phyloP scores from a whole-genome alignment of 805 yeast species.

The Yarrowia keelungensis region DNA sequence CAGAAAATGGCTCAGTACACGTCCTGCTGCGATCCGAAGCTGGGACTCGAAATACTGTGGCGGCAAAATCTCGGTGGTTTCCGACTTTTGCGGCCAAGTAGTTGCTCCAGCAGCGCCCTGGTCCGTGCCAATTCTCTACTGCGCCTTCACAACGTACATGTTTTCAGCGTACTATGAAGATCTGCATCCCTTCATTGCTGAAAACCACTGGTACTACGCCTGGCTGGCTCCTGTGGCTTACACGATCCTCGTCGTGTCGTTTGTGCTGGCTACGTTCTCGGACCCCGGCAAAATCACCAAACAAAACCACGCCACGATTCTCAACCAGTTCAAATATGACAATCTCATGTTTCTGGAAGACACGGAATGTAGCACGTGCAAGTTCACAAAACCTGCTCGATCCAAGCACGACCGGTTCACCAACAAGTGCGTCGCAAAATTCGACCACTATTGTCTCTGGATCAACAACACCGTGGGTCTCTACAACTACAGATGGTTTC shows the following conservation, averaged over 20 bases:
- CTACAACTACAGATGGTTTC: slow-evolving; percentile 67
- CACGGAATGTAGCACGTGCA: slow-evolving; percentile 59
- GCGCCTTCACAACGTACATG: slow-evolving; percentile 40
- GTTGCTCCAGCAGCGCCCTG: slow-evolving; percentile 37
- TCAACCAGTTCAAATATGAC: slow-evolving; percentile 54
- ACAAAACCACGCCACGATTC: slow-evolving; percentile 44
- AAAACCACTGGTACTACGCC: slow-evolving; percentile 27
- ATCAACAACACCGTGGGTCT: slow-evolving; percentile 67
- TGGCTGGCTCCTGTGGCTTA: slow-evolving; percentile 42
- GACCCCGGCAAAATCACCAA: slow-evolving; percentile 52
- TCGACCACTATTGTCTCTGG: slow-evolving; percentile 71
- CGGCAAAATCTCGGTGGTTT: slow-evolving; percentile 43
- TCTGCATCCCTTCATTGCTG: slow-evolving; percentile 41
- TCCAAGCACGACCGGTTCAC: slow-evolving; percentile 67
- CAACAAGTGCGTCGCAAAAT: slow-evolving; percentile 55
- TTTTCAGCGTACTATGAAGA: slow-evolving; percentile 38
- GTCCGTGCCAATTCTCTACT: slow-evolving; percentile 44
- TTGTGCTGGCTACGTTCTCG: slow-evolving; percentile 47
- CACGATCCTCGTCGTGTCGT: slow-evolving; percentile 45
- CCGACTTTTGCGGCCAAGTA: slow-evolving; percentile 27
- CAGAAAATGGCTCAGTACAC: not conserved
- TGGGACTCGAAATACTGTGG: slow-evolving; percentile 37
- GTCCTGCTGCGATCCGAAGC: not conserved
- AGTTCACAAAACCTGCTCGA: slow-evolving; percentile 60
- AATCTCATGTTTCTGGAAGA: slow-evolving; percentile 60